Percentiles rank a stretch among this genome's conserved stretches.
phyloP scores from a whole-genome alignment of 2,329 filamentous ascomycete species.

The Beauveria sp. region DNA sequence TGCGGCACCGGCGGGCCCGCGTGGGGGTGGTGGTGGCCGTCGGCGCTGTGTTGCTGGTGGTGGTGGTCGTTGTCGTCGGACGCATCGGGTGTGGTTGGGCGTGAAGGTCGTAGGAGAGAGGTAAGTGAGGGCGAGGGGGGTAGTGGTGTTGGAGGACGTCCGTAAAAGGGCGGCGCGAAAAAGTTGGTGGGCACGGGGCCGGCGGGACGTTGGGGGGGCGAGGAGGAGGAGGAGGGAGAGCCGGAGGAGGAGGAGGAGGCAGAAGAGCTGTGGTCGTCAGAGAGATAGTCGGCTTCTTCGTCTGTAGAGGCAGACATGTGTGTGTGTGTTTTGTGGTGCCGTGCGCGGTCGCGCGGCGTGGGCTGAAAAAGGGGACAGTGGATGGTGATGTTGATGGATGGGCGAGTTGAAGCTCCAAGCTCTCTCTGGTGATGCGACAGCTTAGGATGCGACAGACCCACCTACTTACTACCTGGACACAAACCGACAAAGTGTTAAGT shows the following conservation, averaged over 20 bases:
- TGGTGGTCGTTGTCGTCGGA: slow-evolving; percentile 71
- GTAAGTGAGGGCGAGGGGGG: slow-evolving; percentile 90
- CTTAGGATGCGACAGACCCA: background rate
- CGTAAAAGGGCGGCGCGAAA: slow-evolving; percentile 85
- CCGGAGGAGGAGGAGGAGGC: slow-evolving; percentile 11
- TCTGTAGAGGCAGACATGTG: slow-evolving; percentile 28
- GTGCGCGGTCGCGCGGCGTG: background rate
- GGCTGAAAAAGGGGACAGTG: background rate
- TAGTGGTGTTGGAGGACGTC: slow-evolving; percentile 86
- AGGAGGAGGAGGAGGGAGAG: slow-evolving; percentile 18
- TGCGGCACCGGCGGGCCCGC: slow-evolving; percentile 64
- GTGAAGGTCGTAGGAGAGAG: slow-evolving; percentile 78
- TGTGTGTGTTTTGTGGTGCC: background rate
- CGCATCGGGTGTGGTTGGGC: slow-evolving; percentile 88
- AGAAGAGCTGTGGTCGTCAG: slow-evolving; percentile 20
- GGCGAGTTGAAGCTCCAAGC: background rate
- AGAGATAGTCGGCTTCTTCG: slow-evolving; percentile 29
- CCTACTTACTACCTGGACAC: background rate
- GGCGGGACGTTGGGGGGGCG: slow-evolving; percentile 28
- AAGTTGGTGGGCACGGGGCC: slow-evolving; percentile 43
- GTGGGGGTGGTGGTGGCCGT: slow-evolving; percentile 26
- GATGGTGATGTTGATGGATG: background rate
- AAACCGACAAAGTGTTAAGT: background rate
- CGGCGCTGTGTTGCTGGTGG: slow-evolving; percentile 43
- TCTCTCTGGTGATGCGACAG: background rate